Percentiles rank a stretch among this genome's conserved stretches.
phyloP scores from a whole-genome alignment of 176 grass and related monocot species.

The Chrysopogon serrulatus region DNA sequence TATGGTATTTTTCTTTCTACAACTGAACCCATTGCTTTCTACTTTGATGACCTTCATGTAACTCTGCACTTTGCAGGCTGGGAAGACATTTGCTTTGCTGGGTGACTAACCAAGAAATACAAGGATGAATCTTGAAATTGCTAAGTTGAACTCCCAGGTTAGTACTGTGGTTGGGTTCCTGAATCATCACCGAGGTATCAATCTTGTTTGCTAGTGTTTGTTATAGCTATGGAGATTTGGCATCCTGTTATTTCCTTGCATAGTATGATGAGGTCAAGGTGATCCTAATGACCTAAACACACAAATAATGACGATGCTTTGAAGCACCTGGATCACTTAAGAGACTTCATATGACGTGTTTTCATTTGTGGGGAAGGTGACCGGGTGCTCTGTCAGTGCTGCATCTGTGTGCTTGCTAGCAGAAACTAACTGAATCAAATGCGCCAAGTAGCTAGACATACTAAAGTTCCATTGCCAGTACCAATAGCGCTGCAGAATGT shows the following conservation, averaged over 20 bases:
- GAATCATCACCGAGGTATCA: not conserved
- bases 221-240: not conserved
- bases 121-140: not conserved
- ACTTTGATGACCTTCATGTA: not conserved
- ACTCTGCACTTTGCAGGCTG: not conserved
- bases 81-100: not conserved
- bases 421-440: not conserved
- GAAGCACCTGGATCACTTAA: not conserved
- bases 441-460: not conserved
- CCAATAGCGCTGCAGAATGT: not conserved
- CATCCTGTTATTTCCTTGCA: not conserved
- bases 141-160: not conserved
- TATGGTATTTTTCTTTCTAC: not conserved
- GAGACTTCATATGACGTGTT: not conserved
- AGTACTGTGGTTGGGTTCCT: not conserved
- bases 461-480: not conserved
- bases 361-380: not conserved
- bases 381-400: not conserved
- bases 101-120: not conserved
- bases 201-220: not conserved
- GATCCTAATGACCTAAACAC: not conserved
- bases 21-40: not conserved
- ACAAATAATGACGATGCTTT: not conserved
- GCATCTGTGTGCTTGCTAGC: not conserved
- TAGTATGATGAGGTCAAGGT: not conserved